Base-by-base conservation (phyloP, 2,329 filamentous ascomycete species). In the Fusarium ambrosium region DNA sequence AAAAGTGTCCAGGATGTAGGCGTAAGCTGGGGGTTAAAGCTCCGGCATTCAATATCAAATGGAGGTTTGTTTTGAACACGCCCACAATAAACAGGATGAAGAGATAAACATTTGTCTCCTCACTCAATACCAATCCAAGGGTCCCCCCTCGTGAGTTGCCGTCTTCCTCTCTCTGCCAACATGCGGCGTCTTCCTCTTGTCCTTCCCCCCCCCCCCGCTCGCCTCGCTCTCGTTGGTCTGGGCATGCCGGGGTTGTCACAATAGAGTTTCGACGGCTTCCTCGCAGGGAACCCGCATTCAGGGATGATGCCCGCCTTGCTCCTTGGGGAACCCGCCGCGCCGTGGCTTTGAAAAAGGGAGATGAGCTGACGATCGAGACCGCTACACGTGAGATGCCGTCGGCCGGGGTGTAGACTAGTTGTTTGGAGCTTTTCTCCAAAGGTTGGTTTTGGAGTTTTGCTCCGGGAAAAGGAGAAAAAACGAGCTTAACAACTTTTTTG, bases 321-420 rank as follows among this genome's bases (percentile, higher is more conserved):
- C 20, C 68, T 75, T 79, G 66, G 32, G 76, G 76, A 62, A 76
- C 67, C 29, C 29, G 77, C 77, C 77, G 75, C 74, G 76, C 76
- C 64, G 66, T 71, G 66, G 37, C 43, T 20, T 22, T 32, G 29
- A 32, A 32, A 11, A 16, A 39, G 20, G 24, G 29, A 18, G 34
- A 56, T 13, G 51, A 51, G 51, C 6, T 34, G 45, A 37, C 13
- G 14, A 59, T 14, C 45, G 27, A 55, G 48, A 20, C 27, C 27
- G 14, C 10, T 24, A 68, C 72, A 74, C 72, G 72, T 74, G 72
- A 74, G 72, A 73, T 74, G 72, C 72, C 72, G 70, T 53, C 64
- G 72, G 70, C 41, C 56, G 56, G 41, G 41, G 22, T 18, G 22
- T 18, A 14, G 6, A 22, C 13, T 27, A 10, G 22, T 24, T 48